phyloP scores from a whole-genome alignment of 306 rosid species.

The Sicyos baderoa region DNA sequence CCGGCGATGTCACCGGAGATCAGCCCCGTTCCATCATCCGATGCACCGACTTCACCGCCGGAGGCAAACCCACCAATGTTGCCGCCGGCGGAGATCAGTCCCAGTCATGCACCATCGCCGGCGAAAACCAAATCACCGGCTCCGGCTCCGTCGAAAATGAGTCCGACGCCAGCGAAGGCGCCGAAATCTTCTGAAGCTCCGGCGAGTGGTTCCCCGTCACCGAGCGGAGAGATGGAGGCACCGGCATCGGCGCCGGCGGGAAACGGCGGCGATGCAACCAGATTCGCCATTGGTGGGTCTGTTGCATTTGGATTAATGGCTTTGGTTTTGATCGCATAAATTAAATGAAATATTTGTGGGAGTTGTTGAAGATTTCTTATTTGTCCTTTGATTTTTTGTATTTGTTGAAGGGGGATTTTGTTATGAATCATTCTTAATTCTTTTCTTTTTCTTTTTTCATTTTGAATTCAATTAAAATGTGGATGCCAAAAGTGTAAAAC shows the following conservation, averaged over 20 bases:
- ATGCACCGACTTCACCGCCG: not conserved
- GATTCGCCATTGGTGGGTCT: constrained; percentile 9
- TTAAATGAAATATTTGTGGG: not conserved
- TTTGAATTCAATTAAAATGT: too few species aligned
- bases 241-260: not conserved
- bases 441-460: not conserved
- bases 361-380: not conserved
- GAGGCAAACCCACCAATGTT: not conserved
- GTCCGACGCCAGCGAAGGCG: not conserved
- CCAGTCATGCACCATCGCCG: constrained; percentile 1
- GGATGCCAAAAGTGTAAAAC: not conserved
- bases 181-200: constrained; percentile 19
- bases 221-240: not conserved
- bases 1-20: not conserved
- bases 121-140: too few species aligned
- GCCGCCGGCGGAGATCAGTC: constrained; percentile 1
- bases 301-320: constrained; percentile 3
- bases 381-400: not conserved
- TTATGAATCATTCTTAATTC: not conserved
- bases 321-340: constrained; percentile 8
- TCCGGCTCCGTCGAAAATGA: not conserved
- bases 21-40: constrained; percentile 5
- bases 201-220: not conserved
- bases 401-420: not conserved
- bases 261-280: constrained; percentile 13